A percentile compares a stretch with the other conserved stretches of the same genome.
phyloP scores from a whole-genome alignment of 306 rosid species.

The Gillenia trifoliata region DNA sequence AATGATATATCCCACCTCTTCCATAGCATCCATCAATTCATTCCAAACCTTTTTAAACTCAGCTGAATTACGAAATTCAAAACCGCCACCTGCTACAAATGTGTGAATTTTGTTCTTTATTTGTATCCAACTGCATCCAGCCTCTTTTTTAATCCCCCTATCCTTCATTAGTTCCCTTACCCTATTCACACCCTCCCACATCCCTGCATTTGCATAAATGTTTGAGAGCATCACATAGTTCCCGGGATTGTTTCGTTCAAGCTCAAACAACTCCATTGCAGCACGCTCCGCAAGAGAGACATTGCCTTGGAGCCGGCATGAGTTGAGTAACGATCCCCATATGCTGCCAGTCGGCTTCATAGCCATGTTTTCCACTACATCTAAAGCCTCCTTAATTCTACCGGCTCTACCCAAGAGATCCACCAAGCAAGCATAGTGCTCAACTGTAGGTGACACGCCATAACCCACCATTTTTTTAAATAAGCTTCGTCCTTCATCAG shows the following conservation, averaged over 20 bases:
- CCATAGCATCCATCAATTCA: conserved; percentile 29
- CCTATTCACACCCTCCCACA: conserved; percentile 48
- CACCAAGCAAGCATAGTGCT: conserved; percentile 56
- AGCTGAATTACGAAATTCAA: conserved; percentile 34
- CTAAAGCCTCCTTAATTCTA: conserved; percentile 35
- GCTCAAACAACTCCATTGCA: conserved; percentile 33
- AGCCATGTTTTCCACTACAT: conserved; percentile 40
- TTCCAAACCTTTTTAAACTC: conserved; percentile 43
- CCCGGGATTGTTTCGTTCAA: conserved; percentile 50
- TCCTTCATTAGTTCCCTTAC: conserved; percentile 48
- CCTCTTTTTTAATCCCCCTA: conserved; percentile 44
- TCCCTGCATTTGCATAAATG: conserved; percentile 47
- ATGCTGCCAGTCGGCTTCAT: conserved; percentile 52
- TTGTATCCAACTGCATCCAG: conserved; percentile 56
- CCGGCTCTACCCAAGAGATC: conserved; percentile 51
- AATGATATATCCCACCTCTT: conserved; percentile 38
- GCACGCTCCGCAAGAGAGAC: conserved; percentile 39
- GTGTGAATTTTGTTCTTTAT: conserved; percentile 40
- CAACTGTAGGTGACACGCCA: conserved; percentile 34
- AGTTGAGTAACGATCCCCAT: conserved; percentile 57
- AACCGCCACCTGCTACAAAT: conserved; percentile 52
- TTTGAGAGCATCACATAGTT: conserved; percentile 62
- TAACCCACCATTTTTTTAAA: conserved; percentile 37
- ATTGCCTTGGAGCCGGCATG: conserved; percentile 41
- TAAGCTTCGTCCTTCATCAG: conserved; percentile 33